Conservation (phyloP, 2,329 filamentous ascomycete species). For the Hypoxylon sp. region DNA sequence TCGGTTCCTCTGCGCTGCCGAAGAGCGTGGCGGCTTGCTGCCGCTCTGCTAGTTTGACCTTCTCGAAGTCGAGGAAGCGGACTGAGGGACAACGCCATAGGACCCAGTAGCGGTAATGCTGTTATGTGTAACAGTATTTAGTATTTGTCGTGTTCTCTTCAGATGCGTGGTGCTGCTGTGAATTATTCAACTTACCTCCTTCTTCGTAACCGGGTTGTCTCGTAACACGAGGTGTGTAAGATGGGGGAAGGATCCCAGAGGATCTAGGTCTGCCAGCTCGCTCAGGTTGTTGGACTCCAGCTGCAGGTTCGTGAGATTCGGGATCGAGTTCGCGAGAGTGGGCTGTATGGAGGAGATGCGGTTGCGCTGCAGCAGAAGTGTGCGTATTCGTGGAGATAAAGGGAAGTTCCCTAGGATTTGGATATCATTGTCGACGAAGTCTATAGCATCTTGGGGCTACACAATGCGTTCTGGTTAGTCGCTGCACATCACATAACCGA, state of each 20-base stretch:
- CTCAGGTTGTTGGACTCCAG: constrained; percentile 85
- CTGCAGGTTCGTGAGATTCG: constrained; percentile 85
- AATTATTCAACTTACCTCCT: constrained; percentile 77
- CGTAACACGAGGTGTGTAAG: constrained; percentile 85
- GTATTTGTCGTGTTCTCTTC: neutral
- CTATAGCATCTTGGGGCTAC: constrained; percentile 95
- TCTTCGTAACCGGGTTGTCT: constrained; percentile 92
- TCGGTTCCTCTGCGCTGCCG: constrained; percentile 82
- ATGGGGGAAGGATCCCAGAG: constrained; percentile 76
- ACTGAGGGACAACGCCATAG: constrained; percentile 88
- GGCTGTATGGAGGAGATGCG: constrained; percentile 86
- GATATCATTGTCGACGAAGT: constrained; percentile 99
- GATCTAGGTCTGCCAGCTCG: constrained; percentile 90
- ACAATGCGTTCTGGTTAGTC: neutral
- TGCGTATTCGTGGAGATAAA: constrained; percentile 87
- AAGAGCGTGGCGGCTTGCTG: constrained; percentile 84
- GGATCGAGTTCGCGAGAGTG: constrained; percentile 79
- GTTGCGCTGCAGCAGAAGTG: constrained; percentile 90
- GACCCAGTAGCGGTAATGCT: constrained; percentile 95
- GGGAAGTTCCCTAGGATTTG: constrained; percentile 92
- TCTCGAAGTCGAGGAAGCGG: constrained; percentile 91
- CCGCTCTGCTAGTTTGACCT: constrained; percentile 90
- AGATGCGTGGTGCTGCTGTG: neutral
- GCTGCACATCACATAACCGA: neutral
- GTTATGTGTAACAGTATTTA: constrained; percentile 23